Evolutionary conservation across 306 rosid genomes (phyloP).

Genomic region (Pachyrhizus erosus): DNA sequence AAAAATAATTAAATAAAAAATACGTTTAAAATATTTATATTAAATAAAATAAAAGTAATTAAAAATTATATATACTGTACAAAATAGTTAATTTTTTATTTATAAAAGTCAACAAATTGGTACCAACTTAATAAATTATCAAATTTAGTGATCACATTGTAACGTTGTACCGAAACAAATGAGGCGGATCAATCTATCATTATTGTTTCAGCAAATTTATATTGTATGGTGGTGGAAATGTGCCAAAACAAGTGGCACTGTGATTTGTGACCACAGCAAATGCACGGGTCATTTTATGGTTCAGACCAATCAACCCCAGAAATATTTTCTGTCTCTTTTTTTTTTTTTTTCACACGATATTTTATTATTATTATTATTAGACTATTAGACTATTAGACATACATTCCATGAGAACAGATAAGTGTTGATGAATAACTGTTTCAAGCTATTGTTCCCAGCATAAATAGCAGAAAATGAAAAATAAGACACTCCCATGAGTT

Average conservation of each 20-base stretch:
- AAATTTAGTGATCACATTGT: not conserved
- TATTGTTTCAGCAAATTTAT: not conserved
- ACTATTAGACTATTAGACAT: not conserved
- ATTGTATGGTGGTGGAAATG: not conserved
- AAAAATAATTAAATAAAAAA: too few species aligned
- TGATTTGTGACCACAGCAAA: slow-evolving; percentile 10
- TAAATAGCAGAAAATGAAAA: slow-evolving; percentile 28
- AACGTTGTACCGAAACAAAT: not conserved
- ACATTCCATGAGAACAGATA: slow-evolving; percentile 34
- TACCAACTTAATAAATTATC: too few species aligned
- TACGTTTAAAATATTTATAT: too few species aligned
- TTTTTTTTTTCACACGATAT: not conserved
- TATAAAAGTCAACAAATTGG: too few species aligned
- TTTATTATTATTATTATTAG: not conserved
- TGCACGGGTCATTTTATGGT: not conserved
- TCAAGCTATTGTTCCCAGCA: not conserved
- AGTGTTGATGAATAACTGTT: slow-evolving; percentile 31
- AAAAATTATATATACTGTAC: too few species aligned
- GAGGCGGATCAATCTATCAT: not conserved
- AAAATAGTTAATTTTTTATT: too few species aligned
- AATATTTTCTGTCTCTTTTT: not conserved
- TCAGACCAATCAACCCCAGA: not conserved
- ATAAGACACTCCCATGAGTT: slow-evolving; percentile 17
- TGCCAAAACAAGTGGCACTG: not conserved
- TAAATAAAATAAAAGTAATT: not conserved